A percentile compares a stretch with the other conserved stretches of the same genome.
phyloP scores from a whole-genome alignment of 129 eudicot genomes.

The Flaveria sonorensis region DNA sequence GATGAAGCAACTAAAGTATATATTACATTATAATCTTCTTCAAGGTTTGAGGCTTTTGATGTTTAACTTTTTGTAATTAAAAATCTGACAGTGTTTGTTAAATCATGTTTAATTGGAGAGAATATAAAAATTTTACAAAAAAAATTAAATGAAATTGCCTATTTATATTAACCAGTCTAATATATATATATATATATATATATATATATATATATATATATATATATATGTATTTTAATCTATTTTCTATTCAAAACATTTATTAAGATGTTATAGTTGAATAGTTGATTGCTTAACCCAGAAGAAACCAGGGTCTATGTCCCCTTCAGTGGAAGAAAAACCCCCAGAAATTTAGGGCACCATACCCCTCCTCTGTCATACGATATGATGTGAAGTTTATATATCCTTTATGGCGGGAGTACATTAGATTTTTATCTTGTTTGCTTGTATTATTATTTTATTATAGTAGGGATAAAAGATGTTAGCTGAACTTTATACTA shows the following conservation, averaged over 20 bases:
- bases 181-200: too few relatives aligned
- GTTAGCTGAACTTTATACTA: neutral
- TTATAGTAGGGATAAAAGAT: neutral
- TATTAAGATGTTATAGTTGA: neutral
- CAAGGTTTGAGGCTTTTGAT: too few relatives aligned
- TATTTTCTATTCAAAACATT: neutral
- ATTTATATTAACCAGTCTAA: too few relatives aligned
- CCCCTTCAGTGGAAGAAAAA: slow-evolving; percentile 33
- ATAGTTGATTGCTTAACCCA: slow-evolving; percentile 34
- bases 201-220: too few relatives aligned
- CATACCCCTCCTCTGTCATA: slow-evolving; percentile 33
- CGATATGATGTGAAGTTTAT: slow-evolving; percentile 12
- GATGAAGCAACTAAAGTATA: too few relatives aligned
- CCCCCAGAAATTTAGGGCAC: slow-evolving; percentile 41
- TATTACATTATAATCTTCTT: too few relatives aligned
- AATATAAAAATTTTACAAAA: too few relatives aligned
- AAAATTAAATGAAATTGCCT: too few relatives aligned
- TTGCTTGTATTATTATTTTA: neutral
- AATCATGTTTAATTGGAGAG: too few relatives aligned
- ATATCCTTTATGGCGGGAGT: neutral
- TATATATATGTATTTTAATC: too few relatives aligned
- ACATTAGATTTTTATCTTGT: neutral
- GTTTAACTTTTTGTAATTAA: too few relatives aligned
- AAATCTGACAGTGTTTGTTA: too few relatives aligned
- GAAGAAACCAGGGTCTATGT: slow-evolving; percentile 36